Percentiles rank a stretch among this genome's conserved stretches.
Conservation (phyloP, 805 yeast genomes). For the Soucietia sequanensis region DNA sequence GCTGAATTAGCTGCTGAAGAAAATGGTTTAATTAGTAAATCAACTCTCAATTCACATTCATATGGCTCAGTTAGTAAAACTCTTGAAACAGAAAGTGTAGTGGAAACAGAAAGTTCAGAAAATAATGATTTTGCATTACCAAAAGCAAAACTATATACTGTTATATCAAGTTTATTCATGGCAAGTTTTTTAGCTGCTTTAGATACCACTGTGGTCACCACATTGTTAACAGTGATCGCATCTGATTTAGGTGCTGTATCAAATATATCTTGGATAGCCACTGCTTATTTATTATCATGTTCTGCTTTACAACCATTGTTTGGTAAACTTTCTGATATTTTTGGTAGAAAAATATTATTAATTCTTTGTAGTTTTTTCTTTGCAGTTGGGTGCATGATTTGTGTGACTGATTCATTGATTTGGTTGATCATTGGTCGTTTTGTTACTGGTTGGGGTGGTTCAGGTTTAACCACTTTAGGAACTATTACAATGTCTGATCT, state of each 20-base stretch:
- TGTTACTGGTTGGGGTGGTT: slow-evolving; percentile 88
- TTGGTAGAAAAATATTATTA: slow-evolving; percentile 59
- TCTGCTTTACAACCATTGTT: slow-evolving; percentile 74
- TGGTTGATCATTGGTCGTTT: slow-evolving; percentile 59
- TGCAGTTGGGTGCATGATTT: slow-evolving; percentile 53
- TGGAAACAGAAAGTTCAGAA: slow-evolving; percentile 2
- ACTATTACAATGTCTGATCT: slow-evolving; percentile 77
- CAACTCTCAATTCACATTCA: slow-evolving; percentile 8
- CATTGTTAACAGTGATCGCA: slow-evolving; percentile 63
- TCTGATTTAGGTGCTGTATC: slow-evolving; percentile 65
- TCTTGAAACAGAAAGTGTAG: slow-evolving; percentile 5
- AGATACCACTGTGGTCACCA: slow-evolving; percentile 68
- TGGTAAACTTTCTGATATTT: slow-evolving; percentile 70
- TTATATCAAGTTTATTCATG: slow-evolving; percentile 32
- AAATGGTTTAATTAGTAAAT: slow-evolving; percentile 15
- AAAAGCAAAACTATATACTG: slow-evolving; percentile 23
- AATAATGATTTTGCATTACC: slow-evolving; percentile 29
- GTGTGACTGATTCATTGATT: slow-evolving; percentile 50
- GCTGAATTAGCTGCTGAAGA: slow-evolving; percentile 38
- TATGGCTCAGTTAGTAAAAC: slow-evolving; percentile 16
- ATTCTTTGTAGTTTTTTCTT: slow-evolving; percentile 55
- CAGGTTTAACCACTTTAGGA: slow-evolving; percentile 74
- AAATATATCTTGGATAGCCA: slow-evolving; percentile 70
- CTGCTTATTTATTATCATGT: slow-evolving; percentile 64
- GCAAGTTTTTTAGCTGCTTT: slow-evolving; percentile 59